These are phyloP conservation scores for Termitomyces sp. DNA, from an alignment of 768 basidiomycete genomes.

Conservation along the genomic window DNA sequence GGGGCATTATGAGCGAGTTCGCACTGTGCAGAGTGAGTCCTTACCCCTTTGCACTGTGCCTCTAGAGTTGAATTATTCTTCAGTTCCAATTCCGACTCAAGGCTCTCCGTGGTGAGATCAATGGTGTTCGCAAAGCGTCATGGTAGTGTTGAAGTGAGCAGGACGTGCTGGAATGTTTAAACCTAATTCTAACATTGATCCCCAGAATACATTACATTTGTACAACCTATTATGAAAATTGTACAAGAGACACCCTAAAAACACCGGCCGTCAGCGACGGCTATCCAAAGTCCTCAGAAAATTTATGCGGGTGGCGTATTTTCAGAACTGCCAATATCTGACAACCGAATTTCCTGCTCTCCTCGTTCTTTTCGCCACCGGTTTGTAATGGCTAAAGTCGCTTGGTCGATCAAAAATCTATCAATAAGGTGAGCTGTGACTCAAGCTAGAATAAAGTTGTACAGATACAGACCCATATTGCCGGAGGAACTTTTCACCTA, in stretches of 20 bases:
- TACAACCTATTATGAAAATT: slow-evolving; percentile 3
- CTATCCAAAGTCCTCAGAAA: neutral
- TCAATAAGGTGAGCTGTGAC: neutral
- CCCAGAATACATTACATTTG: slow-evolving; percentile 3
- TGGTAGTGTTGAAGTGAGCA: slow-evolving; percentile 51
- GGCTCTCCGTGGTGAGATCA: slow-evolving; percentile 74
- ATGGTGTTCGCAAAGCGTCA: slow-evolving; percentile 87
- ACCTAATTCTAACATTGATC: neutral
- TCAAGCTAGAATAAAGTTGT: neutral
- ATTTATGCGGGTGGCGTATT: slow-evolving; percentile 20
- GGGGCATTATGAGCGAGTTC: slow-evolving; percentile 88
- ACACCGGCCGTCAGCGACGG: slow-evolving; percentile 2
- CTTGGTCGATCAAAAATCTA: slow-evolving; percentile 77
- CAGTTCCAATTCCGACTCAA: slow-evolving; percentile 91
- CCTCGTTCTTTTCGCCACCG: slow-evolving; percentile 87
- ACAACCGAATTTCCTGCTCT: slow-evolving; percentile 60
- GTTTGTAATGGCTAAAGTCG: slow-evolving; percentile 68
- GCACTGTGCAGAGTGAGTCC: slow-evolving; percentile 67
- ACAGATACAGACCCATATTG: slow-evolving; percentile 63
- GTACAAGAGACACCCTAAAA: neutral
- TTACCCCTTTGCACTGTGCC: slow-evolving; percentile 8
- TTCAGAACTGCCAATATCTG: slow-evolving; percentile 42
- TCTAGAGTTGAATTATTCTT: neutral
- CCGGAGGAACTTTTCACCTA: slow-evolving; percentile 76
- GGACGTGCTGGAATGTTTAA: neutral